A percentile compares a stretch with the other conserved stretches of the same genome.
These are phyloP conservation scores for Exidia glandulosa DNA, from an alignment of 768 basidiomycete genomes.

Conservation along the genomic window DNA sequence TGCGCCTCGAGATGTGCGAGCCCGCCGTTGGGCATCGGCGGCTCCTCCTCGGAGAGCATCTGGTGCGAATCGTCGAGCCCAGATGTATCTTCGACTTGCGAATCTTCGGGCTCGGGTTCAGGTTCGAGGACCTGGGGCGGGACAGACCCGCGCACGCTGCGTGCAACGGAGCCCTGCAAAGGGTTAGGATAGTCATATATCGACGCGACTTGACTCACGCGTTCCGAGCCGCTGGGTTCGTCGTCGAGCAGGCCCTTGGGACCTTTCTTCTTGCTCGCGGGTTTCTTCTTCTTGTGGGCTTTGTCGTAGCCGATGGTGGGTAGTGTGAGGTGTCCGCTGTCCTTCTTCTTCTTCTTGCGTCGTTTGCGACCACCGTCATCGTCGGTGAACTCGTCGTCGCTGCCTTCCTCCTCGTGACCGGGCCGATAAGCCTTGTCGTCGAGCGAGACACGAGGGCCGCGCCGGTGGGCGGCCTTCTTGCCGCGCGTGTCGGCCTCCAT, in stretches of 20 bases:
- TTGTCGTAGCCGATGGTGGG: constrained; percentile 61
- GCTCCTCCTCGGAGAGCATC: not conserved
- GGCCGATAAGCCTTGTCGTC: constrained; percentile 82
- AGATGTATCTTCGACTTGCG: not conserved
- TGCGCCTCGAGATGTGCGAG: not conserved
- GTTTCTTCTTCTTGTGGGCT: constrained; percentile 41
- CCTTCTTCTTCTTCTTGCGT: constrained; percentile 38
- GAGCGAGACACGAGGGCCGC: constrained; percentile 40
- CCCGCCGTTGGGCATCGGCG: not conserved
- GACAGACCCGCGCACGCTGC: constrained; percentile 1
- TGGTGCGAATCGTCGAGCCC: not conserved
- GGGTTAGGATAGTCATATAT: not conserved
- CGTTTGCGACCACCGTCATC: constrained; percentile 43
- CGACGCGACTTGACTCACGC: not conserved
- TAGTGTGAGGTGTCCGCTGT: constrained; percentile 47
- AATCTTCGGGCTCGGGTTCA: not conserved
- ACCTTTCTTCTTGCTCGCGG: constrained; percentile 23
- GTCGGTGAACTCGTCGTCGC: constrained; percentile 45
- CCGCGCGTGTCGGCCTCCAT: constrained; percentile 33
- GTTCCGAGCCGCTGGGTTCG: not conserved
- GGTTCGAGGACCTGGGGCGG: not conserved
- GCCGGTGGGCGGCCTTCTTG: constrained; percentile 14
- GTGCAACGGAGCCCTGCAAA: not conserved
- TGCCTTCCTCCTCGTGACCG: constrained; percentile 49
- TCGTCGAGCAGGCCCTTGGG: constrained; percentile 12